Evolutionary conservation across 2,329 filamentous ascomycete species (phyloP), one percentile per base, ranked within the genome.

Genomic region (Phialophora chinensis): DNA sequence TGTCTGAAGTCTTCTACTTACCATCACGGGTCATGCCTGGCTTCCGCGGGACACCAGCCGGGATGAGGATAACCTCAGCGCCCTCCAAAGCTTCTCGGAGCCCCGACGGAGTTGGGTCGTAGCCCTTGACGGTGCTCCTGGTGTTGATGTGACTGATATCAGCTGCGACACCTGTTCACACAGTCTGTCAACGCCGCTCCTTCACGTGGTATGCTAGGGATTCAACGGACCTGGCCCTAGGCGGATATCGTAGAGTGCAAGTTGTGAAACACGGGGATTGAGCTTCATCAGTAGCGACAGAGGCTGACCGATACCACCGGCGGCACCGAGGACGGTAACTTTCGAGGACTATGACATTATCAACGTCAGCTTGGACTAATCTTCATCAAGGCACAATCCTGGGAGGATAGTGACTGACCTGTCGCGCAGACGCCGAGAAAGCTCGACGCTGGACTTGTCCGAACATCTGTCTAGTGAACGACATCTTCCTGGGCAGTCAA

Each of bases 71-170:
- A 75, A 99, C 89, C 83, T 98, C 93, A 77, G 93, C 85, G 79
- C 87, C 93, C 84, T 91, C 91, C 80, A 99, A 88, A 77, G 90
- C 90, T 72, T 86, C 86, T 75, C 87, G 87, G 71, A 98, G 90
- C 77, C 92, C 92, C 67, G 86, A 84, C 70, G 90, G 84, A 72
- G 86, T 90, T 73, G 93, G 87, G 74, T 93, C 90, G 82, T 94
- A 96, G 79, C 95, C 95, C 77, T 87, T 93, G 82, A 98, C 94
- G 75, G 82, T 89, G 85, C 91, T 94, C 90, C 96, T 96, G 84
- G 94, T 97, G 90, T 98, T 98, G 88, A 99, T 93, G 87, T 99
- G 95, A 78, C 91, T 91, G 82, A 99, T 89, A 83, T 99, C 95
- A 80, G 95, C 95, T 76, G 94, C 95, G 82, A 99, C 95, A 90